Percentiles rank a stretch among this genome's conserved stretches.
phyloP scores from a whole-genome alignment of 768 basidiomycete genomes.

The Pisolithus sp. region DNA sequence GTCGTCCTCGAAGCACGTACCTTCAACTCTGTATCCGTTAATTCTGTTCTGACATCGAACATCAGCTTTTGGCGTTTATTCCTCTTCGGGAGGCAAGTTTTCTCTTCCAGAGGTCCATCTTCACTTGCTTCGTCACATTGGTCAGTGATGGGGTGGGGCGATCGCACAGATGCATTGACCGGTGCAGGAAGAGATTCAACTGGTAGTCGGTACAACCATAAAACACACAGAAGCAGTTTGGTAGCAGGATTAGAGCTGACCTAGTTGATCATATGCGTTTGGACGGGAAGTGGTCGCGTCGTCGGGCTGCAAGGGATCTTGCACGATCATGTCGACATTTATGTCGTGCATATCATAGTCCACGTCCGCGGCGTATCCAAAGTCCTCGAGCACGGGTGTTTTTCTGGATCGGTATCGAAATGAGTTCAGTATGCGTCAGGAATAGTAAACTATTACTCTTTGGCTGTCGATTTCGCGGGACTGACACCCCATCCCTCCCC shows the following conservation, averaged over 20 bases:
- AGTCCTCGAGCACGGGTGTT: conserved; percentile 14
- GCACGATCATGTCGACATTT: conserved; percentile 1
- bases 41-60: conserved; percentile 68
- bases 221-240: neutral
- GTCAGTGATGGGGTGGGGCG: conserved; percentile 1
- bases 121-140: neutral
- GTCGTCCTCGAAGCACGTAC: conserved; percentile 27
- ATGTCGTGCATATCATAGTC: conserved; percentile 19
- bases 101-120: neutral
- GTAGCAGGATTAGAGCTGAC: conserved; percentile 4
- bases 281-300: neutral
- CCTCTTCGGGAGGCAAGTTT: conserved; percentile 26
- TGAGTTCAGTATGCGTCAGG: neutral
- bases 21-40: conserved; percentile 79
- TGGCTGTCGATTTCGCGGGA: conserved; percentile 3
- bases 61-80: conserved; percentile 48
- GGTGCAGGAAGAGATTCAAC: neutral
- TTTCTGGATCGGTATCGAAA: conserved; percentile 12
- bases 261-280: neutral
- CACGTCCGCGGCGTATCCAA: conserved; percentile 12
- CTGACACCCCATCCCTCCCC: conserved; percentile 60
- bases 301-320: neutral
- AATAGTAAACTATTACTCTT: conserved; percentile 11
- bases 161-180: neutral
- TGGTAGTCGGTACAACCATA: neutral